These are phyloP conservation scores for Vicia faba DNA, from an alignment of 306 rosid species.

Conservation along the genomic window DNA sequence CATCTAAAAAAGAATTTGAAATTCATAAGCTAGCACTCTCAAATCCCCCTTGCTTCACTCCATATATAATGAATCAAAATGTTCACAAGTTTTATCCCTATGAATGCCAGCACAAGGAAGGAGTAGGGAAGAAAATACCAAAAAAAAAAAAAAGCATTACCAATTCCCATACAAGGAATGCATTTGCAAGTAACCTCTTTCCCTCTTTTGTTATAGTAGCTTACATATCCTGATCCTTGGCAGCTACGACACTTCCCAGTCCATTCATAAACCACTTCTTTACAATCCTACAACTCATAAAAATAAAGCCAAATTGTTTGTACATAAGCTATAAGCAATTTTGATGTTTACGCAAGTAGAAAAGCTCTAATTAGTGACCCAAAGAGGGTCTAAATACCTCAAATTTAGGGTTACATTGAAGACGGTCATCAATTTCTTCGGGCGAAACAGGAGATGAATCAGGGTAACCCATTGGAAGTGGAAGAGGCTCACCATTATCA, in stretches of 20 bases:
- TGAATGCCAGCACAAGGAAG: slow-evolving; percentile 4
- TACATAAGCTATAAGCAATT: too few species aligned
- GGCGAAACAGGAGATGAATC: slow-evolving; percentile 74
- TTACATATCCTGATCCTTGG: slow-evolving; percentile 87
- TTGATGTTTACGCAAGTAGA: too few species aligned
- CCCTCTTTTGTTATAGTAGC: slow-evolving; percentile 82
- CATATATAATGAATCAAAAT: neutral
- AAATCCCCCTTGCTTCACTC: neutral
- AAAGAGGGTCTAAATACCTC: slow-evolving; percentile 47
- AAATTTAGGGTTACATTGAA: slow-evolving; percentile 65
- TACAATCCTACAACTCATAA: slow-evolving; percentile 71
- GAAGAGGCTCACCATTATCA: slow-evolving; percentile 69
- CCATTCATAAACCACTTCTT: slow-evolving; percentile 96
- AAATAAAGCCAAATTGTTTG: too few species aligned
- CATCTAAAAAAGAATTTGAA: neutral
- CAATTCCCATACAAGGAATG: slow-evolving; percentile 95
- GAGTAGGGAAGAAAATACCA: neutral
- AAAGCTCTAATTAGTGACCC: neutral
- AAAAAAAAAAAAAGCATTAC: slow-evolving; percentile 48
- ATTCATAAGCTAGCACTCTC: neutral
- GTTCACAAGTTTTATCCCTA: neutral
- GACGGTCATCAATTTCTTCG: slow-evolving; percentile 73
- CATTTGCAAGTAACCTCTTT: slow-evolving; percentile 77
- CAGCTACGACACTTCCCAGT: slow-evolving; percentile 94
- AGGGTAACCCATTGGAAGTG: slow-evolving; percentile 88